A percentile compares a stretch with the other conserved stretches of the same genome.
These are phyloP conservation scores for Gossypium sturtianum DNA, from an alignment of 345 rosid species.

Conservation along the genomic window DNA sequence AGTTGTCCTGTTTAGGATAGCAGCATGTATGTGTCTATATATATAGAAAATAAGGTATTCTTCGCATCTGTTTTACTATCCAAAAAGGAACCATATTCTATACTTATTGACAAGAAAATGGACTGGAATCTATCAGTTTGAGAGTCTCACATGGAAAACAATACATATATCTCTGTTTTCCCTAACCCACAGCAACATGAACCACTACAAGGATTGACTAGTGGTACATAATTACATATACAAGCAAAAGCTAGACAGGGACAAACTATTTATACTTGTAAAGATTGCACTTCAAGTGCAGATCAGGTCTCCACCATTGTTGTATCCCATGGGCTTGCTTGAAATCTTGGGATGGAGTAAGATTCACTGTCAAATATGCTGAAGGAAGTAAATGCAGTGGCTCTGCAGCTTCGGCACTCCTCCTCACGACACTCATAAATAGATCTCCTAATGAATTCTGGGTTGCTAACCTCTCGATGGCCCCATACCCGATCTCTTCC, in stretches of 20 bases:
- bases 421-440: conserved; percentile 51
- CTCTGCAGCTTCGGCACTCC: conserved; percentile 44
- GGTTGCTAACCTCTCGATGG: conserved; percentile 61
- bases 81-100: neutral
- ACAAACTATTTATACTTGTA: conserved; percentile 41
- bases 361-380: conserved; percentile 48
- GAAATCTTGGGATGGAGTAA: conserved; percentile 36
- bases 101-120: neutral
- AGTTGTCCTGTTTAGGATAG: neutral
- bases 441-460: conserved; percentile 66
- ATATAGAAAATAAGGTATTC: no score
- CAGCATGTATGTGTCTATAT: neutral
- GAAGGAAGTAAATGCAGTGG: conserved; percentile 80
- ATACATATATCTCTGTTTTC: neutral
- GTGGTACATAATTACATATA: neutral
- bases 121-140: neutral
- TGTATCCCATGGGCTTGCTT: conserved; percentile 84
- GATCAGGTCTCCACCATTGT: conserved; percentile 85
- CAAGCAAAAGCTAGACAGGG: neutral
- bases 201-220: neutral
- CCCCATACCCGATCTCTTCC: conserved; percentile 79
- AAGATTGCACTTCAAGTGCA: conserved; percentile 41
- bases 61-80: no score
- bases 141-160: neutral
- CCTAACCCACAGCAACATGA: neutral